Conservation (phyloP, 2,329 filamentous ascomycete genomes). For the Trichophyton mentagrophytes region DNA sequence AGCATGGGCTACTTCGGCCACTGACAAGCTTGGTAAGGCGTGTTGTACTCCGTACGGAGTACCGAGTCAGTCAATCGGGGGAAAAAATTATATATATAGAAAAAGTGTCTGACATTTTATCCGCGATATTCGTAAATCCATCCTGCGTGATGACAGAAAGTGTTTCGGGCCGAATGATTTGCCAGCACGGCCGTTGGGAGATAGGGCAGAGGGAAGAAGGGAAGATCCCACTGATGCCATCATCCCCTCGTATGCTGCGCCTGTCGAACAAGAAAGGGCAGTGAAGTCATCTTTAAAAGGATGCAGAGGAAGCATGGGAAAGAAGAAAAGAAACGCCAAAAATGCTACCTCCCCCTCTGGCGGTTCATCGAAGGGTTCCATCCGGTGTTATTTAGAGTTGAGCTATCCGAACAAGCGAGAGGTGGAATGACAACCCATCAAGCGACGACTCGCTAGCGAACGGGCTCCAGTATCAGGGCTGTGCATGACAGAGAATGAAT, state of each 20-base stretch:
- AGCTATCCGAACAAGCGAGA: neutral
- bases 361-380: constrained; percentile 3
- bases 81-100: neutral
- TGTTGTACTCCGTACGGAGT: too few relatives aligned
- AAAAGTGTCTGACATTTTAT: neutral
- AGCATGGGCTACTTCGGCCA: neutral
- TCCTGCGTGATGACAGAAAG: neutral
- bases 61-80: neutral
- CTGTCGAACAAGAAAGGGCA: neutral
- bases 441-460: too few relatives aligned
- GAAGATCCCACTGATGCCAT: neutral
- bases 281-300: neutral
- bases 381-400: neutral
- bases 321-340: neutral
- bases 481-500: neutral
- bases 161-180: neutral
- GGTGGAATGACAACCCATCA: neutral
- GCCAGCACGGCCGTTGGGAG: neutral
- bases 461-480: neutral
- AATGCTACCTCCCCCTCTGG: neutral
- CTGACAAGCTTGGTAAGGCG: too few relatives aligned
- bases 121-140: neutral
- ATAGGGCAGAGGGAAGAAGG: neutral
- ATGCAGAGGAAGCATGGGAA: neutral
- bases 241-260: neutral